phyloP scores from a whole-genome alignment of 148 eudicot species.

The Rhododendron simsii region DNA sequence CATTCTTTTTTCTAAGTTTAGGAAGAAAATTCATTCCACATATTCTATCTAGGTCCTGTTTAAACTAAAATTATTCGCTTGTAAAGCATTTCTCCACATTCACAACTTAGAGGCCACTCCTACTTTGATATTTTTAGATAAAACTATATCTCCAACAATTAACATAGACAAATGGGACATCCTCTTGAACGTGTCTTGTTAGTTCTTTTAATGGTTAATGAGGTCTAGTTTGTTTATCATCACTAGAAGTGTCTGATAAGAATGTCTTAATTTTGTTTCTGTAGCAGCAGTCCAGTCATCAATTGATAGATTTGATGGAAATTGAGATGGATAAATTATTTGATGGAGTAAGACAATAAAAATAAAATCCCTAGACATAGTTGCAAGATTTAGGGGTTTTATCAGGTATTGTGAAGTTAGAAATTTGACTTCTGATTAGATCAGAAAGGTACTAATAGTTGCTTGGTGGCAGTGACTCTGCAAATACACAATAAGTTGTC shows the following conservation, averaged over 20 bases:
- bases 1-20: background rate
- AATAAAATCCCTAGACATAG: background rate
- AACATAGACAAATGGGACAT: background rate
- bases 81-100: background rate
- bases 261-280: background rate
- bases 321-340: background rate
- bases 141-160: background rate
- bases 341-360: background rate
- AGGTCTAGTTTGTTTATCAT: background rate
- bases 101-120: background rate
- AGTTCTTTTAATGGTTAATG: background rate
- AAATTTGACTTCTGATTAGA: background rate
- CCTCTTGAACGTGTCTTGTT: background rate
- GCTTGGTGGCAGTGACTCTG: background rate
- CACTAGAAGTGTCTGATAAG: background rate
- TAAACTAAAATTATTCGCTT: background rate
- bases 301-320: background rate
- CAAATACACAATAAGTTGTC: background rate
- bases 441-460: background rate
- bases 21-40: background rate
- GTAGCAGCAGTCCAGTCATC: background rate
- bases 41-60: background rate
- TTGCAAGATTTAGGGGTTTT: background rate
- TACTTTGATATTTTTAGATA: background rate
- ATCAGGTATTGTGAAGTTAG: background rate